Conservation (phyloP, 2,329 filamentous ascomycete species). For the Aspergillus quadrilineatus region DNA sequence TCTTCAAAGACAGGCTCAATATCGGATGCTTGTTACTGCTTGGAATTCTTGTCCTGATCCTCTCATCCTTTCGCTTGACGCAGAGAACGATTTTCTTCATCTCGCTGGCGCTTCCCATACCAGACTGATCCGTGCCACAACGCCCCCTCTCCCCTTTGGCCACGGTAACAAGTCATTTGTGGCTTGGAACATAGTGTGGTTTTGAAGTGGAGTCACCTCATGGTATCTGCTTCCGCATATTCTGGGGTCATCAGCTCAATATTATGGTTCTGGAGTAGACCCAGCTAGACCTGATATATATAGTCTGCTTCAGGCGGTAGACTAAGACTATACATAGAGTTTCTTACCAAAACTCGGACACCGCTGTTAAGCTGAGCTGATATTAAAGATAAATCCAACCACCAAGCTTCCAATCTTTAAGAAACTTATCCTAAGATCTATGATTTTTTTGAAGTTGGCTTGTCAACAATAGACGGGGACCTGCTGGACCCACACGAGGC, state of each 20-base stretch:
- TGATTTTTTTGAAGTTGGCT: background rate
- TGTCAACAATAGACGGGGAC: background rate
- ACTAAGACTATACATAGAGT: background rate
- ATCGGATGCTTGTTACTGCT: background rate
- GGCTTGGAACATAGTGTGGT: background rate
- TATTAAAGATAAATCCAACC: background rate
- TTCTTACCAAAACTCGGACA: background rate
- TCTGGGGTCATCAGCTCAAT: background rate
- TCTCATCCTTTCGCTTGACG: background rate
- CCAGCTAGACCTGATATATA: background rate
- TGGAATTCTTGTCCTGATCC: background rate
- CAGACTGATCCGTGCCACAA: too few relatives aligned
- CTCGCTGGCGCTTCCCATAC: too few relatives aligned
- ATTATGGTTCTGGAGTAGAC: background rate
- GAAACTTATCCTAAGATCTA: background rate
- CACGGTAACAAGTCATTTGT: background rate
- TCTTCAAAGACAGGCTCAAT: background rate
- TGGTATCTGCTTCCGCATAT: background rate
- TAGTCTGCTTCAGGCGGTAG: background rate
- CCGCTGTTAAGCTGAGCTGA: too few relatives aligned
- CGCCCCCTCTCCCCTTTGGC: background rate
- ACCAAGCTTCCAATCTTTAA: background rate
- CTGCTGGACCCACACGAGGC: slow-evolving; percentile 4
- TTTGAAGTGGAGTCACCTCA: background rate
- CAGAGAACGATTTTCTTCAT: too few relatives aligned